phyloP scores from a whole-genome alignment of 805 yeast species.

The Novakomyces olei region DNA sequence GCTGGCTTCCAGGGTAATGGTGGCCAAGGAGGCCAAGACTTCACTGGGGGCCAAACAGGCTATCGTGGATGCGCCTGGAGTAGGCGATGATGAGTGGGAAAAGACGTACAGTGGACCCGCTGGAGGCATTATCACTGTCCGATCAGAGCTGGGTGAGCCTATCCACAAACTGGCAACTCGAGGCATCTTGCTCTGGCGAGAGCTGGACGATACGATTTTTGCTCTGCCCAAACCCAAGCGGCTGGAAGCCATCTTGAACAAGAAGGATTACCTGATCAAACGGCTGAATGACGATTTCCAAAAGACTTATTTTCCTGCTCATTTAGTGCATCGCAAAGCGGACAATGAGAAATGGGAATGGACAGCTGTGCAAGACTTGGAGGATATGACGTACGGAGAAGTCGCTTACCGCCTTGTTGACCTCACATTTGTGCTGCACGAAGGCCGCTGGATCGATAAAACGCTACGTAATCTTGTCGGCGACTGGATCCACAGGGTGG shows the following conservation, averaged over 20 bases:
- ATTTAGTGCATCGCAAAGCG: background rate
- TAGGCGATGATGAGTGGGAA: slow-evolving; percentile 77
- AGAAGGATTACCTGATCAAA: slow-evolving; percentile 66
- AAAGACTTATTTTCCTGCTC: slow-evolving; percentile 87
- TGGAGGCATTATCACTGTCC: slow-evolving; percentile 90
- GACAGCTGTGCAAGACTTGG: slow-evolving; percentile 50
- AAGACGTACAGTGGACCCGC: slow-evolving; percentile 80
- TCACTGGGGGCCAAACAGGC: slow-evolving; percentile 85
- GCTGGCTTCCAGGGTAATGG: slow-evolving; percentile 93
- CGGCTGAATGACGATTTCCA: slow-evolving; percentile 86
- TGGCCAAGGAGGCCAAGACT: slow-evolving; percentile 87
- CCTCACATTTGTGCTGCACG: slow-evolving; percentile 60
- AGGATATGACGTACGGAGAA: slow-evolving; percentile 88
- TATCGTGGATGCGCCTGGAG: slow-evolving; percentile 80
- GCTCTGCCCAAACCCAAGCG: slow-evolving; percentile 65
- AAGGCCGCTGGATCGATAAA: slow-evolving; percentile 69
- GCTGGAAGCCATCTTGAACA: slow-evolving; percentile 54
- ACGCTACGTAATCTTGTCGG: slow-evolving; percentile 74
- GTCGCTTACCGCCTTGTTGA: slow-evolving; percentile 73
- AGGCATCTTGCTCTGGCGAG: slow-evolving; percentile 91
- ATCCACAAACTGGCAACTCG: slow-evolving; percentile 96
- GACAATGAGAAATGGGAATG: background rate
- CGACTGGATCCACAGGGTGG: slow-evolving; percentile 74
- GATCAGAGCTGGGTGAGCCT: slow-evolving; percentile 99
- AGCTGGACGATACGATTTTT: slow-evolving; percentile 84